A percentile compares a stretch with the other conserved stretches of the same genome.
These are phyloP conservation scores for Phytomonas francai DNA, from an alignment of 208 protist genomes.

Conservation along the genomic window DNA sequence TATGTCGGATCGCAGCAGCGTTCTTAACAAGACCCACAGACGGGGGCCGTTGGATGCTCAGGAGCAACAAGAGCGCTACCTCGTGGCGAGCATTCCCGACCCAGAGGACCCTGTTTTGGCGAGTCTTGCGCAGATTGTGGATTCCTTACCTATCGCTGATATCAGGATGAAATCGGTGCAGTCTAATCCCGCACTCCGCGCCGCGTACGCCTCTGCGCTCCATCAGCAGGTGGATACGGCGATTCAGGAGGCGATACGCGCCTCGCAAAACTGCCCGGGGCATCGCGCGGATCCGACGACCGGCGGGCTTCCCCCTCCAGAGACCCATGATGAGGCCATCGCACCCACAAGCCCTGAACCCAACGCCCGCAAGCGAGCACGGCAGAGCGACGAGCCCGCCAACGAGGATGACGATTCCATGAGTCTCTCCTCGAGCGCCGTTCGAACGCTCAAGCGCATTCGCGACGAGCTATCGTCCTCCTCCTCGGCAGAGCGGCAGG, in stretches of 20 bases:
- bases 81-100: slow-evolving; percentile 20
- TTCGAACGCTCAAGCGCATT: slow-evolving; percentile 53
- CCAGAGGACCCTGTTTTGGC: slow-evolving; percentile 10
- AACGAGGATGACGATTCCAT: neutral
- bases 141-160: slow-evolving; percentile 16
- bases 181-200: slow-evolving; percentile 28
- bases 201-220: slow-evolving; percentile 27
- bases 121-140: slow-evolving; percentile 4
- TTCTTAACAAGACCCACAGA: slow-evolving; percentile 42
- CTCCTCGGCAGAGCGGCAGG: neutral
- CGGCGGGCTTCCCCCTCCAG: slow-evolving; percentile 7
- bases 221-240: slow-evolving; percentile 21
- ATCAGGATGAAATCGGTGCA: slow-evolving; percentile 22
- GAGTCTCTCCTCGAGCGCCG: slow-evolving; percentile 29
- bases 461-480: slow-evolving; percentile 14
- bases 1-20: slow-evolving; percentile 63
- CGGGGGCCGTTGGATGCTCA: slow-evolving; percentile 51
- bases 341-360: too few relatives aligned
- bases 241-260: slow-evolving; percentile 19
- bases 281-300: neutral
- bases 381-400: slow-evolving; percentile 3
- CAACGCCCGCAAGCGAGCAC: neutral
- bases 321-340: slow-evolving; percentile 10
- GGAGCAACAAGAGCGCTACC: slow-evolving; percentile 53
- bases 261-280: slow-evolving; percentile 10